phyloP scores from a whole-genome alignment of 2,329 filamentous ascomycete genomes.

The Alternaria sp. region DNA sequence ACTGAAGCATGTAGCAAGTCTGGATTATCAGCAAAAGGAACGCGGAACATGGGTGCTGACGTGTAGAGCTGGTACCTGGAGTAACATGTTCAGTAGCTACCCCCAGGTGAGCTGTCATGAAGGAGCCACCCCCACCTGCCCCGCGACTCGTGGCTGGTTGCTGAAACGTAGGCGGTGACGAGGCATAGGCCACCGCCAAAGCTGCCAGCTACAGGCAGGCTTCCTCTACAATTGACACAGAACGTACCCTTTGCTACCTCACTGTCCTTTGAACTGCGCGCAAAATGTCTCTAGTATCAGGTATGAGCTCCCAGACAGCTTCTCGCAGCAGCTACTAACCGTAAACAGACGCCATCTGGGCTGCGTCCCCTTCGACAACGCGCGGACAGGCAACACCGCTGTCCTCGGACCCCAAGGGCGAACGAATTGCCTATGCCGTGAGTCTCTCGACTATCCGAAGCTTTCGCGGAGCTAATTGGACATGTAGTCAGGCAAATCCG shows the following conservation, averaged over 20 bases:
- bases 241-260: background rate
- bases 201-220: constrained; percentile 33
- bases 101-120: background rate
- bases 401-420: constrained; percentile 84
- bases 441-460: background rate
- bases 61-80: background rate
- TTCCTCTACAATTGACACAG: background rate
- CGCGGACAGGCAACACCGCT: constrained; percentile 89
- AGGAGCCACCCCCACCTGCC: constrained; percentile 14
- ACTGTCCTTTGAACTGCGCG: background rate
- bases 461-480: constrained; percentile 7
- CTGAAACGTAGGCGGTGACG: constrained; percentile 14
- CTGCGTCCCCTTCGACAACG: constrained; percentile 80
- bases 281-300: constrained; percentile 26
- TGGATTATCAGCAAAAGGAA: background rate
- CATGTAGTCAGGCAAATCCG: constrained; percentile 85
- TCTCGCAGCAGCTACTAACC: constrained; percentile 4
- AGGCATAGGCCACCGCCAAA: constrained; percentile 6
- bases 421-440: constrained; percentile 93
- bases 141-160: constrained; percentile 8
- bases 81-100: background rate
- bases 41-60: background rate
- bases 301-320: constrained; percentile 10
- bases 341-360: constrained; percentile 72
- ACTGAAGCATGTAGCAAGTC: background rate